These are phyloP conservation scores for Botrytis fabae DNA, from an alignment of 2,329 filamentous ascomycete species.

Conservation along the genomic window DNA sequence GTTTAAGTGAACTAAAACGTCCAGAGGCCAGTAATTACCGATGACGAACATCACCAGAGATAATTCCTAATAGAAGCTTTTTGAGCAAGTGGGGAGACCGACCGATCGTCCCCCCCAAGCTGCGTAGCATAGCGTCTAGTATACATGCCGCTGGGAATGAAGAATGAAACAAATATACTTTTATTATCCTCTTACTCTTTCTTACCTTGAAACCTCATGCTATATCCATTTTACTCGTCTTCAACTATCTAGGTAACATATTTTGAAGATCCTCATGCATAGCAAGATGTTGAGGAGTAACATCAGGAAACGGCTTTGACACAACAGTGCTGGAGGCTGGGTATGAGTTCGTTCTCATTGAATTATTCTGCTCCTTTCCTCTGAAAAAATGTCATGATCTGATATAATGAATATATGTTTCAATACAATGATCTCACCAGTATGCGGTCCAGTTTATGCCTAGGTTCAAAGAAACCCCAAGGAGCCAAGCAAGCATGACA, in stretches of 20 bases:
- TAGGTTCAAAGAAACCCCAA: too few relatives aligned
- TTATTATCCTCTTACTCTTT: neutral
- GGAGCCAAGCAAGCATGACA: neutral
- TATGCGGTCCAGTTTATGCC: neutral
- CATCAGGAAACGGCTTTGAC: neutral
- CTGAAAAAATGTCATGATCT: neutral
- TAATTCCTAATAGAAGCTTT: neutral
- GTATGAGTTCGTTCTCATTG: neutral
- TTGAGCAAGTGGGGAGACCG: neutral
- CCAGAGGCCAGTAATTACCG: neutral
- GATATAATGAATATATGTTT: neutral
- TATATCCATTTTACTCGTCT: neutral
- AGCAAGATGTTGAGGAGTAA: neutral
- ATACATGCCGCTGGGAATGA: neutral
- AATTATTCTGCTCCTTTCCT: accelerated
- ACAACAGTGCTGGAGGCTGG: too few relatives aligned
- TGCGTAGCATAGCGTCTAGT: neutral
- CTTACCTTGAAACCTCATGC: neutral
- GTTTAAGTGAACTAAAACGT: neutral
- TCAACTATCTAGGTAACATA: too few relatives aligned
- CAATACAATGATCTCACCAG: neutral
- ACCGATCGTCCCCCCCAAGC: neutral
- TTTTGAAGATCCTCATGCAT: neutral
- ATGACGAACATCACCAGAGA: too few relatives aligned
- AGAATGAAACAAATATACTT: neutral